Conservation (phyloP, 306 rosid genomes). For the Acacia confusa region DNA sequence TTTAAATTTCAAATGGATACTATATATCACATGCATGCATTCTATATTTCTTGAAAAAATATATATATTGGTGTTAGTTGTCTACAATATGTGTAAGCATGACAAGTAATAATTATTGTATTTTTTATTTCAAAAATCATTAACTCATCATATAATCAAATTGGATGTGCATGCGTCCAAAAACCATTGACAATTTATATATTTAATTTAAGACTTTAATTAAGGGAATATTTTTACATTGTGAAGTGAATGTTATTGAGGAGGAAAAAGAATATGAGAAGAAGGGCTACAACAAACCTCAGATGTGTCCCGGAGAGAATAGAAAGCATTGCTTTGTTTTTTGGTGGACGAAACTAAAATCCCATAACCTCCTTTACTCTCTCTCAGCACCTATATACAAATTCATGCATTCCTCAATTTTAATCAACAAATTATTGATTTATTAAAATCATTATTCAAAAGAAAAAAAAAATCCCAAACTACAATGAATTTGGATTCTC, state of each 20-base stretch:
- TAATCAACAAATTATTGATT: not conserved
- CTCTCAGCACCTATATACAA: constrained; percentile 42
- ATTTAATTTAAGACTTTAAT: no score
- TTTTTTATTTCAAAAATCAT: no score
- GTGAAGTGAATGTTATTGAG: no score
- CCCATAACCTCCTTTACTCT: constrained; percentile 54
- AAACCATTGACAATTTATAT: no score
- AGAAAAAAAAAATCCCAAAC: not conserved
- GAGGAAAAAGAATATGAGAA: not conserved
- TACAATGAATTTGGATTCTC: not conserved
- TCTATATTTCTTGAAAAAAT: no score
- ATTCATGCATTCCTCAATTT: not conserved
- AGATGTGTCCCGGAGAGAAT: constrained; percentile 58
- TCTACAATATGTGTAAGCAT: no score
- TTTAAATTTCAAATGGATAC: not conserved
- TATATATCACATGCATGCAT: no score
- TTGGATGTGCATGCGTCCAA: no score
- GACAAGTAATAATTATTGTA: no score
- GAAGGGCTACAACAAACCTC: constrained; percentile 37
- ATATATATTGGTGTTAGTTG: no score
- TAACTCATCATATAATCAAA: no score
- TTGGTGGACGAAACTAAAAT: constrained; percentile 54
- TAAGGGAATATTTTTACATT: no score
- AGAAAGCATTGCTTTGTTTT: constrained; percentile 60
- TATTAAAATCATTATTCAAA: not conserved